Evolutionary conservation across 345 rosid species (phyloP).

Genomic region (Camelina hispida): DNA sequence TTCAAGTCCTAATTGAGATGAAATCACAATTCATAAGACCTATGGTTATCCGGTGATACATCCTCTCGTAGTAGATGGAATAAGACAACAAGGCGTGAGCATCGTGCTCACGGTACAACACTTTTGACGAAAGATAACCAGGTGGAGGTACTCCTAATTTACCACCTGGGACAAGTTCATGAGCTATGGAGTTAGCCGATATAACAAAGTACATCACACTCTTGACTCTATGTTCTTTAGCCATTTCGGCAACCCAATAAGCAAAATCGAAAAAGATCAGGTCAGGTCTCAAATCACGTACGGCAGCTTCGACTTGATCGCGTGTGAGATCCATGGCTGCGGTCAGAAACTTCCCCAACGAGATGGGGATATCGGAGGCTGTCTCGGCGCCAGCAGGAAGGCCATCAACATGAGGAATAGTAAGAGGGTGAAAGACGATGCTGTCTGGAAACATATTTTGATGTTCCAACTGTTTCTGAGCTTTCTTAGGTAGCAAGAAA

Average conservation of each 20-base stretch:
- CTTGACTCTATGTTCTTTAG: constrained; percentile 15
- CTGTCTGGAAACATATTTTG: constrained; percentile 49
- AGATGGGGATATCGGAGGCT: constrained; percentile 35
- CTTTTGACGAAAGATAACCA: constrained; percentile 44
- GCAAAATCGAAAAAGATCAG: constrained; percentile 43
- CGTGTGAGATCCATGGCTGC: constrained; percentile 36
- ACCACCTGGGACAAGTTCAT: constrained; percentile 31
- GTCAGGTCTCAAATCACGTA: constrained; percentile 37
- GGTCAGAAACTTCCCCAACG: constrained; percentile 2
- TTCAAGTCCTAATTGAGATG: constrained; percentile 46
- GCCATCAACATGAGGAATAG: constrained; percentile 52
- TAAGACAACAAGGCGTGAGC: constrained; percentile 22
- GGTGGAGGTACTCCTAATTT: constrained; percentile 33
- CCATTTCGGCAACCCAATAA: constrained; percentile 40
- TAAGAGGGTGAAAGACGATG: constrained; percentile 47
- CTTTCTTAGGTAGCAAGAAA: constrained; percentile 57
- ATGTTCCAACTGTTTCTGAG: constrained; percentile 44
- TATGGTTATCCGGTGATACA: constrained; percentile 16
- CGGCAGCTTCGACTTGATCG: constrained; percentile 41
- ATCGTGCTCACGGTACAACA: constrained; percentile 15
- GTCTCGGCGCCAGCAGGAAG: constrained; percentile 47
- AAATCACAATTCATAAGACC: constrained; percentile 44
- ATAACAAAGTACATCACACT: constrained; percentile 20
- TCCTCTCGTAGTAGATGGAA: constrained; percentile 26
- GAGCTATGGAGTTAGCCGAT: constrained; percentile 27